Conservation (phyloP, 176 grass and related monocot genomes). For the Lolium multiflorum region DNA sequence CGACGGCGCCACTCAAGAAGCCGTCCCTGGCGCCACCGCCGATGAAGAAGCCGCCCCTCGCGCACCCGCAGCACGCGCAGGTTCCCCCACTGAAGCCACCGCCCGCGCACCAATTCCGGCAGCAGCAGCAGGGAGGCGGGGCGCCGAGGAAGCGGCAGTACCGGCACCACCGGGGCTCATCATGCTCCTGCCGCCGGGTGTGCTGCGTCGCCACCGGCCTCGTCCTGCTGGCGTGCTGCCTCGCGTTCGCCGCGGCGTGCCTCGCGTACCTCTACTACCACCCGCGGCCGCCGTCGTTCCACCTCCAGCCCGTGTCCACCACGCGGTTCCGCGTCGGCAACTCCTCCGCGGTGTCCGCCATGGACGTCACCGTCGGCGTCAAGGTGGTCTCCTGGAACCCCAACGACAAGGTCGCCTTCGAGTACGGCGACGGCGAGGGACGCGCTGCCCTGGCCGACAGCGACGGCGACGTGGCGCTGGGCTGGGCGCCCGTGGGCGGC, state of each 20-base stretch:
- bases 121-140: constrained; percentile 3
- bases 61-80: constrained; percentile 37
- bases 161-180: constrained; percentile 24
- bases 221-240: constrained; percentile 46
- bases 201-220: constrained; percentile 56
- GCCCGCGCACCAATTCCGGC: constrained; percentile 48
- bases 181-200: constrained; percentile 57
- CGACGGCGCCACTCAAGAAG: constrained; percentile 46
- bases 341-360: constrained; percentile 38
- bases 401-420: constrained; percentile 63
- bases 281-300: constrained; percentile 72
- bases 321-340: constrained; percentile 53
- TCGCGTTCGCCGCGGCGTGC: constrained; percentile 58
- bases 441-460: constrained; percentile 53
- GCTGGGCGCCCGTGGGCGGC: constrained; percentile 48
- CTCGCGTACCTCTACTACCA: constrained; percentile 89
- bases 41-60: constrained; percentile 19
- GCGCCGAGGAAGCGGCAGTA: constrained; percentile 15
- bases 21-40: constrained; percentile 39
- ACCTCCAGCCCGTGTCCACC: constrained; percentile 58
- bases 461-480: constrained; percentile 70
- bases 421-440: constrained; percentile 69
- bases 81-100: constrained; percentile 55
- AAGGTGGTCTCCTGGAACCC: constrained; percentile 70
- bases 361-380: constrained; percentile 55